Evolutionary conservation across 345 rosid genomes (phyloP).

Genomic region (Eucalyptus polyanthemos): DNA sequence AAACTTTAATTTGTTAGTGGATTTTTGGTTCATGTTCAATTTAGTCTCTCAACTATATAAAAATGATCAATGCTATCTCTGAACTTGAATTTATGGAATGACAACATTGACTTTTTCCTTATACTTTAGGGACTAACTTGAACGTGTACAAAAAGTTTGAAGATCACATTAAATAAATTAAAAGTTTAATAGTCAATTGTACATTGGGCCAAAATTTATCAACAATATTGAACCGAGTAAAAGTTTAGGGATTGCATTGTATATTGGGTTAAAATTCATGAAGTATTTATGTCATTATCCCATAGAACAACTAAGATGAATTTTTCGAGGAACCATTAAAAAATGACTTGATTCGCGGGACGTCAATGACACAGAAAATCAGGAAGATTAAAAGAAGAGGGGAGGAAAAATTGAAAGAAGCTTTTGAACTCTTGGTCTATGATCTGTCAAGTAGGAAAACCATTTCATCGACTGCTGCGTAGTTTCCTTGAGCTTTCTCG

Average conservation of each 20-base stretch:
- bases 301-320: not conserved
- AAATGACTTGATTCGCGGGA: not conserved
- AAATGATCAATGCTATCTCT: accelerated
- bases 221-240: not conserved
- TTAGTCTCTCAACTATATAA: not conserved
- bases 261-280: not conserved
- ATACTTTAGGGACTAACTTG: not conserved
- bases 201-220: too few relatives aligned
- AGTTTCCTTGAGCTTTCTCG: not conserved
- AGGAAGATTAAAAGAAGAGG: not conserved
- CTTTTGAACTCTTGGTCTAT: not conserved
- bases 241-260: accelerated
- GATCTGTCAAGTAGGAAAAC: not conserved
- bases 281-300: not conserved
- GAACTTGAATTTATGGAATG: not conserved
- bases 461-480: not conserved
- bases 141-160: not conserved
- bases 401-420: not conserved
- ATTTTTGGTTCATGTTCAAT: not conserved
- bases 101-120: not conserved
- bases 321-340: not conserved
- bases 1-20: not conserved
- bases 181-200: accelerated
- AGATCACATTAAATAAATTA: not conserved
- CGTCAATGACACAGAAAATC: not conserved